phyloP scores from a whole-genome alignment of 768 basidiomycete genomes.

The Boletus tylopilopsis region DNA sequence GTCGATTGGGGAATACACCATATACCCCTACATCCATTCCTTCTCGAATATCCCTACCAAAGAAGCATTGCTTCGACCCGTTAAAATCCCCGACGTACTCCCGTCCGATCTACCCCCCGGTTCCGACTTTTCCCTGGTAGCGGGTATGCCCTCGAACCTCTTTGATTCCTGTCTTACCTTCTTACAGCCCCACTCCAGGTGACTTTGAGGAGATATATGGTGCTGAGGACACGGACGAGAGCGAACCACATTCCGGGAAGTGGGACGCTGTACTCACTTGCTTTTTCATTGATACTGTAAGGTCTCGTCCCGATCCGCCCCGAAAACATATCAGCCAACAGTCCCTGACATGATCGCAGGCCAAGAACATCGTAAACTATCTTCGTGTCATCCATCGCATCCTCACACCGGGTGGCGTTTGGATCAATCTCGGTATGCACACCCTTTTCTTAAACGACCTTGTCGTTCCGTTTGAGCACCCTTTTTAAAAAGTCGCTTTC shows the following conservation, averaged over 20 bases:
- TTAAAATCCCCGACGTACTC: conserved; percentile 79
- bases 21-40: conserved; percentile 90
- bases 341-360: conserved; percentile 40
- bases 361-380: conserved; percentile 89
- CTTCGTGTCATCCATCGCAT: conserved; percentile 82
- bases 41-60: conserved; percentile 77
- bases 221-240: conserved; percentile 40
- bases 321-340: not conserved
- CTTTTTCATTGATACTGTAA: conserved; percentile 94
- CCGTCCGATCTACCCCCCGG: conserved; percentile 66
- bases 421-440: conserved; percentile 71
- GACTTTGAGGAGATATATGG: conserved; percentile 95
- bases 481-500: not conserved
- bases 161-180: not conserved
- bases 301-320: not conserved
- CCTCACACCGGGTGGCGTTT: conserved; percentile 81
- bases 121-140: conserved; percentile 78
- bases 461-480: not conserved
- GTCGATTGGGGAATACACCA: conserved; percentile 61
- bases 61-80: conserved; percentile 57
- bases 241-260: conserved; percentile 66
- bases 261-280: conserved; percentile 94
- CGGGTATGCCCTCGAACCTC: conserved; percentile 46
- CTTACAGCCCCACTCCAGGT: conserved; percentile 38
- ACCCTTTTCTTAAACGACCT: not conserved